These are phyloP conservation scores for Fusarium cyanostomum DNA, from an alignment of 2,329 filamentous ascomycete species.

Conservation along the genomic window DNA sequence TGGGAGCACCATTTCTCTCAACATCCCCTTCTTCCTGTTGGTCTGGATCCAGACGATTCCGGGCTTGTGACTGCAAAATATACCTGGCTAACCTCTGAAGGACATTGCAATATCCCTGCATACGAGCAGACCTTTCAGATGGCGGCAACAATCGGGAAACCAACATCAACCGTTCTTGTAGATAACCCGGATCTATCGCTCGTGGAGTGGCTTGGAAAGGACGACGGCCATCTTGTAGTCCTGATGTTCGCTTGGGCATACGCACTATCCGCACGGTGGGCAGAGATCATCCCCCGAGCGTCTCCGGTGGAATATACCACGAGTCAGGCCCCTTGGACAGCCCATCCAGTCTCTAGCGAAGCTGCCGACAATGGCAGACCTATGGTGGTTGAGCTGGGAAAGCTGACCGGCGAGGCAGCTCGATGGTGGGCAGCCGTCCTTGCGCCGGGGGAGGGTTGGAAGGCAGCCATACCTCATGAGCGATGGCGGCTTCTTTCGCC, in stretches of 20 bases:
- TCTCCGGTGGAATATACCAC: conserved; percentile 14
- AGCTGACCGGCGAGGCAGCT: neutral
- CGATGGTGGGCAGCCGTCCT: conserved; percentile 23
- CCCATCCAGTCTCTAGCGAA: neutral
- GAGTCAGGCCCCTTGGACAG: neutral
- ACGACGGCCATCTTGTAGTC: conserved; percentile 11
- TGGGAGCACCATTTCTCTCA: conserved; percentile 3
- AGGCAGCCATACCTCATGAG: conserved; percentile 8
- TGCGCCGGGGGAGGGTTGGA: conserved; percentile 20
- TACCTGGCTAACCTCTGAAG: conserved; percentile 2
- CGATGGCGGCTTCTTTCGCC: conserved; percentile 11
- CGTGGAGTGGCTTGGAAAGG: conserved; percentile 1
- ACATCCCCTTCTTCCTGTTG: conserved; percentile 4
- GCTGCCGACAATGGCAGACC: neutral
- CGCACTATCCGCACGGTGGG: conserved; percentile 14
- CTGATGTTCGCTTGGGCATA: conserved; percentile 21
- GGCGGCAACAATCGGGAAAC: neutral
- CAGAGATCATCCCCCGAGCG: conserved; percentile 3
- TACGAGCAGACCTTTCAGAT: conserved; percentile 10
- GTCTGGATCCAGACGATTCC: neutral
- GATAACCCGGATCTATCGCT: neutral
- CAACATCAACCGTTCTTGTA: neutral
- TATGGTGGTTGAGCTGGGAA: conserved; percentile 2
- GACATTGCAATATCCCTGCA: neutral
- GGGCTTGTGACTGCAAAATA: conserved; percentile 5